Base-by-base conservation (phyloP, 2,329 filamentous ascomycete genomes). In the Penicillium thymicola region DNA sequence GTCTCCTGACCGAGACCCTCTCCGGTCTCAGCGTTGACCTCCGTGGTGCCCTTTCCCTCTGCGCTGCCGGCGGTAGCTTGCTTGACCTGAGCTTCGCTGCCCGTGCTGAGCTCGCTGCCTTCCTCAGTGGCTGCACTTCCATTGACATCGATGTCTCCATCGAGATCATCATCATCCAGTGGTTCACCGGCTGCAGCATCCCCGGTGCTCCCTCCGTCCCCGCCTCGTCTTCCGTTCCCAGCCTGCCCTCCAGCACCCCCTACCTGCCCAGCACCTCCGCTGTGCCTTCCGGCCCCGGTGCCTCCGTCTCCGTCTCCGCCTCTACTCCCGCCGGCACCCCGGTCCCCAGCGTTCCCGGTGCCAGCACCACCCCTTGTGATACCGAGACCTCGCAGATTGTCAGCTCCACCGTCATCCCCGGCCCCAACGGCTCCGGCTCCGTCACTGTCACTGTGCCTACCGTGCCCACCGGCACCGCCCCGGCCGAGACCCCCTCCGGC, bases 131-230 rank as follows among this genome's bases (percentile, higher is more conserved):
- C 56, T 66, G 61, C 63, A 60, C 60, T 37, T 45, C 45, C 42
- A 55, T 66, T 34, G 51, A 65, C 23, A 60, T 66, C 46, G 61
- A 62, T 28, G 46, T 79, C 13, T 72, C 72, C 51, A 79, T 85
- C 54, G 78, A 80, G 27, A 69, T 81, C 59, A 82, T 82, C 59
- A 70, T 79, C 57, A 74, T 82, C 60, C 60, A 68, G 55, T 73
- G 70, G 70, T 64, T 72, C 54, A 71, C 67, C 41, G 71, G 70
- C 57, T 70, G 69, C 64, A 60, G 62, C 49, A 55, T 67, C 36
- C 59, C 67, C 41, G 63, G 65, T 59, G 61, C 58, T 34, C 60
- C 62, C 54, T 40, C 54, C 36, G 28, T 41, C 49, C 37, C 51
- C 46, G 51, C 62, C 11, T 61, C 60, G 21, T 53, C 59, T 42